Evolutionary conservation across 2,329 filamentous ascomycete species (phyloP).

Genomic region (Thermoascus crustaceus): DNA sequence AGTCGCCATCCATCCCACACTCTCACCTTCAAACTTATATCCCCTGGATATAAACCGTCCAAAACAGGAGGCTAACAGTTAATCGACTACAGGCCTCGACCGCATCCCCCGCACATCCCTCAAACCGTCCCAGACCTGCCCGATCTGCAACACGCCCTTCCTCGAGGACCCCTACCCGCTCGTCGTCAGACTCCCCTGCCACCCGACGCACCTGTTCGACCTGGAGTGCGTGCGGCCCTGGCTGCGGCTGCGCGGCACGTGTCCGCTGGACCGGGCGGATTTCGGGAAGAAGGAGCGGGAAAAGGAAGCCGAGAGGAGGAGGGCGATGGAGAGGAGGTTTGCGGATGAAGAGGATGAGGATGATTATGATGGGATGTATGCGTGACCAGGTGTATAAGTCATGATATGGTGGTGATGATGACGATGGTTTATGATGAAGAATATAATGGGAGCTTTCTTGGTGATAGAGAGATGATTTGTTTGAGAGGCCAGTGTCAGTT

Average conservation of each 20-base stretch:
- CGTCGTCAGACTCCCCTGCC: conserved; percentile 54
- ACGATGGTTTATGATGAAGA: too few relatives aligned
- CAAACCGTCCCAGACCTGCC: conserved; percentile 46
- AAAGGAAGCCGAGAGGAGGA: conserved; percentile 45
- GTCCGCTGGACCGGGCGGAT: conserved; percentile 53
- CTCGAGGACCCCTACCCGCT: conserved; percentile 57
- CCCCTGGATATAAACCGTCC: not conserved
- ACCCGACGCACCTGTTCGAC: conserved; percentile 55
- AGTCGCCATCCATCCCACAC: conserved; percentile 11
- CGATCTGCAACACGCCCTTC: conserved; percentile 54
- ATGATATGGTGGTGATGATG: too few relatives aligned
- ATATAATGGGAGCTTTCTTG: too few relatives aligned
- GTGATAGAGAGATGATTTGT: too few relatives aligned
- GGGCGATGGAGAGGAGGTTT: conserved; percentile 38
- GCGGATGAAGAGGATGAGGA: conserved; percentile 37
- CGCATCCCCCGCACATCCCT: conserved; percentile 50
- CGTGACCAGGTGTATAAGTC: too few relatives aligned
- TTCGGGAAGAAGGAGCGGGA: conserved; percentile 49
- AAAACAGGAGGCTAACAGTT: not conserved
- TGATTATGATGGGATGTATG: conserved; percentile 44
- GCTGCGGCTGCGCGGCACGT: conserved; percentile 56
- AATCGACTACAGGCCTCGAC: conserved; percentile 41
- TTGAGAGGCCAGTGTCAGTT: too few relatives aligned
- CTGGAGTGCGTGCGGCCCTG: conserved; percentile 58
- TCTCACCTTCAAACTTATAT: not conserved